These are phyloP conservation scores for Chamaecyparis obtusa DNA, from an alignment of 75 land plant genomes.

Conservation along the genomic window DNA sequence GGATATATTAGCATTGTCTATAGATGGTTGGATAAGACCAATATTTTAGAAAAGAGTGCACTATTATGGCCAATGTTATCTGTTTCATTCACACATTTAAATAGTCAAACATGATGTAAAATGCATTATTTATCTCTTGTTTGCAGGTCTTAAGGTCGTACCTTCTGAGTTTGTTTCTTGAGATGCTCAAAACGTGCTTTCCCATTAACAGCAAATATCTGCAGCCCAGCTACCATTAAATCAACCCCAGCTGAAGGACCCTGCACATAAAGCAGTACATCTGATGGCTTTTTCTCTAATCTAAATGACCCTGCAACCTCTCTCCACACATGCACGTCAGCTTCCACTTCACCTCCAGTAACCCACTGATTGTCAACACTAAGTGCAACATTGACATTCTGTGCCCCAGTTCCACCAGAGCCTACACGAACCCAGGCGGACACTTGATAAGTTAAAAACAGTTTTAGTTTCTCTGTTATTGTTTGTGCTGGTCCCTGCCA, in stretches of 20 bases:
- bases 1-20: neutral
- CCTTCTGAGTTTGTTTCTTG: conserved; percentile 75
- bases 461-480: conserved; percentile 70
- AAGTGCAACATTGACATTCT: conserved; percentile 81
- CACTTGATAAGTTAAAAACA: conserved; percentile 87
- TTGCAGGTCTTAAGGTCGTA: conserved; percentile 15
- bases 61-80: neutral
- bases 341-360: conserved; percentile 83
- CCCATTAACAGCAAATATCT: conserved; percentile 83
- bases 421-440: conserved; percentile 89
- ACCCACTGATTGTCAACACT: conserved; percentile 83
- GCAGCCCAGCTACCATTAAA: conserved; percentile 89
- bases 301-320: conserved; percentile 95
- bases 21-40: neutral
- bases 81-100: neutral
- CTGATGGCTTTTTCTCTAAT: conserved; percentile 77
- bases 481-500: conserved; percentile 99
- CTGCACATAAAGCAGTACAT: conserved; percentile 77
- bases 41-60: neutral
- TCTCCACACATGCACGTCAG: conserved; percentile 60
- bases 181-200: conserved; percentile 56
- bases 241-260: conserved; percentile 92
- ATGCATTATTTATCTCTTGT: neutral
- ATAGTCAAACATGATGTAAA: conserved; percentile 1
- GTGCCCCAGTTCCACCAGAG: conserved; percentile 48